Conservation (phyloP, 805 yeast species). For the Candida arabinofermentans region DNA sequence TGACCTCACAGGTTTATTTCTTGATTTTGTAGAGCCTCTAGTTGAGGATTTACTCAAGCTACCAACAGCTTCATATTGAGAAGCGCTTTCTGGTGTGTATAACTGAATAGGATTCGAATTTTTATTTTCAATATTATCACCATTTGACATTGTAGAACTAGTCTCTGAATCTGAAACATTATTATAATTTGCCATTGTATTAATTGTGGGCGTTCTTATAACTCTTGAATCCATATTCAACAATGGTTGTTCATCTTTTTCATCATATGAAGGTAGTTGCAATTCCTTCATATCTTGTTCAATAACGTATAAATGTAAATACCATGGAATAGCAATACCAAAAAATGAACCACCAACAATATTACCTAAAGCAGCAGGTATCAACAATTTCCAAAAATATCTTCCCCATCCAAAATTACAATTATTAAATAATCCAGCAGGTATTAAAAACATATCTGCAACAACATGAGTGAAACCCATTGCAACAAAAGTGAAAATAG, state of each 20-base stretch:
- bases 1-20: constrained; percentile 34
- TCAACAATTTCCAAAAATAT: constrained; percentile 67
- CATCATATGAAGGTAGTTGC: constrained; percentile 64
- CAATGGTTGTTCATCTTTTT: constrained; percentile 78
- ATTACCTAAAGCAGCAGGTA: constrained; percentile 74
- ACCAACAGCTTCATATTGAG: not conserved
- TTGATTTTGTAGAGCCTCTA: not conserved
- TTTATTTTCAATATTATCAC: constrained; percentile 1
- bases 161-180: not conserved
- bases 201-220: constrained; percentile 39
- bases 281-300: constrained; percentile 62
- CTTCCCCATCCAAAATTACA: constrained; percentile 59
- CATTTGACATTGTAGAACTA: not conserved
- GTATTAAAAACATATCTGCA: constrained; percentile 73
- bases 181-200: constrained; percentile 2
- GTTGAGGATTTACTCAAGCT: not conserved
- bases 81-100: not conserved
- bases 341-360: constrained; percentile 74
- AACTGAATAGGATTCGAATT: constrained; percentile 3
- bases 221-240: constrained; percentile 75
- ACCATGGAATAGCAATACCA: constrained; percentile 64
- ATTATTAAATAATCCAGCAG: constrained; percentile 64
- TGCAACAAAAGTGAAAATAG: constrained; percentile 73
- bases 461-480: constrained; percentile 78
- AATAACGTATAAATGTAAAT: constrained; percentile 65